Base-by-base conservation (phyloP, 139 green algal species). In the Trebouxia sp. region DNA sequence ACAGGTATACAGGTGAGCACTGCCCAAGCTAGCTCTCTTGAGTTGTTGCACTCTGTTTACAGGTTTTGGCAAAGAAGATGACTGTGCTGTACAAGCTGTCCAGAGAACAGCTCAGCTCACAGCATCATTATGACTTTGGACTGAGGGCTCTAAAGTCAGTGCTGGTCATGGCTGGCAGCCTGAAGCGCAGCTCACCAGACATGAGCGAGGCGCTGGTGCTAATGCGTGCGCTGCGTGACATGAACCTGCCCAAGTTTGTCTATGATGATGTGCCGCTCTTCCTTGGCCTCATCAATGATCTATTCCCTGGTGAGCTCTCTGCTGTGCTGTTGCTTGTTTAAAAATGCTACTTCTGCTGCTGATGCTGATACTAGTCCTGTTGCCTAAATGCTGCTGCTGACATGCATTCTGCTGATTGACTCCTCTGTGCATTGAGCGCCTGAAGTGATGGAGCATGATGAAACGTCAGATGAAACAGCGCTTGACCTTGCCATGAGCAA, bases 241-340 rank as follows among this genome's bases (percentile, higher is more conserved):
- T 95, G 92, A 97, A 97, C 81, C 81, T 97, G 75, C 92, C 93
- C 80, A 97, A 97, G 86, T 97, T 97, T 85, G 90, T 95, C 39
- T 95, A 92, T 77, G 93, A 97, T 56, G 93, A 97, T 76, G 93
- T 95, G 81, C 93, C 92, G 8, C 88, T 97, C n/a, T 97, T 97
- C 89, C 79, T 94, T 28, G 92, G 92, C 22, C 91, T 97, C 75
- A 94, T 97, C 78, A 91, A 91, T 48, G 88, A 94, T 62, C 83
- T 93, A 41, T 93, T 92, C 86, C 90, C 89, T 24, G 84, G 88
- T 53, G 41, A 58, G 76, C 11, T 32, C 3, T 48, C 15, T 6
- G 20, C 50, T 58, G 5, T 2, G 26, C 2, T 28, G 20, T 22
- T 12, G 12, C 48, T 56, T 56, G 48, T n/a, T n/a, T n/a, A n/a